Conservation (phyloP, 129 eudicot genomes). For the Silybum marianum region DNA sequence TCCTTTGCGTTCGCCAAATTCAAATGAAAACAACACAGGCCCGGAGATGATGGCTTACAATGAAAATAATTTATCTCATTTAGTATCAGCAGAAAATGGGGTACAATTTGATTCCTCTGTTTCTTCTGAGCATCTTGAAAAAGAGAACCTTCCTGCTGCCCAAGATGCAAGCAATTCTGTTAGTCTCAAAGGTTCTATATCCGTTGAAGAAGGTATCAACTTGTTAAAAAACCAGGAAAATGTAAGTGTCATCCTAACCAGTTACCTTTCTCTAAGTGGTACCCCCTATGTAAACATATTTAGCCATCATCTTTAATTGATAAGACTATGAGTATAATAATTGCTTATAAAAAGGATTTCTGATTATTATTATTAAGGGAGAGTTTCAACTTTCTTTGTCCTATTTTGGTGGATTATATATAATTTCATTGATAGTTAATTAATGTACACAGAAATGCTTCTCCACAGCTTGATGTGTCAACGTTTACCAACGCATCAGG, state of each 20-base stretch:
- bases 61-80: slow-evolving; percentile 21
- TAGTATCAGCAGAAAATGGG: slow-evolving; percentile 24
- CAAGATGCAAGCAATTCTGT: slow-evolving; percentile 31
- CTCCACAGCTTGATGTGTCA: slow-evolving; percentile 53
- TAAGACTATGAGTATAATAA: neutral
- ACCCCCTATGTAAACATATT: neutral
- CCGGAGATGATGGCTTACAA: slow-evolving; percentile 21
- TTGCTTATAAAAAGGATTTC: slow-evolving; percentile 5
- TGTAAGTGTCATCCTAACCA: slow-evolving; percentile 44
- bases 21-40: slow-evolving; percentile 19
- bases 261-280: slow-evolving; percentile 14
- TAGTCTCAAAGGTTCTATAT: slow-evolving; percentile 22
- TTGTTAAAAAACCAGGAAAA: slow-evolving; percentile 36
- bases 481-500: slow-evolving; percentile 27
- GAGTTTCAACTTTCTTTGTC: slow-evolving; percentile 8
- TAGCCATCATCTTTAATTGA: neutral
- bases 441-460: slow-evolving; percentile 29
- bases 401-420: slow-evolving; percentile 16
- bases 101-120: slow-evolving; percentile 30
- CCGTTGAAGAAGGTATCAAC: slow-evolving; percentile 28
- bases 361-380: neutral
- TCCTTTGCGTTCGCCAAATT: slow-evolving; percentile 28
- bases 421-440: slow-evolving; percentile 13
- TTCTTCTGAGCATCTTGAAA: slow-evolving; percentile 32
- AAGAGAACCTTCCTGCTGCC: slow-evolving; percentile 22